Conservation (phyloP, 2,329 filamentous ascomycete species). For the Sarocladium oryzae region DNA sequence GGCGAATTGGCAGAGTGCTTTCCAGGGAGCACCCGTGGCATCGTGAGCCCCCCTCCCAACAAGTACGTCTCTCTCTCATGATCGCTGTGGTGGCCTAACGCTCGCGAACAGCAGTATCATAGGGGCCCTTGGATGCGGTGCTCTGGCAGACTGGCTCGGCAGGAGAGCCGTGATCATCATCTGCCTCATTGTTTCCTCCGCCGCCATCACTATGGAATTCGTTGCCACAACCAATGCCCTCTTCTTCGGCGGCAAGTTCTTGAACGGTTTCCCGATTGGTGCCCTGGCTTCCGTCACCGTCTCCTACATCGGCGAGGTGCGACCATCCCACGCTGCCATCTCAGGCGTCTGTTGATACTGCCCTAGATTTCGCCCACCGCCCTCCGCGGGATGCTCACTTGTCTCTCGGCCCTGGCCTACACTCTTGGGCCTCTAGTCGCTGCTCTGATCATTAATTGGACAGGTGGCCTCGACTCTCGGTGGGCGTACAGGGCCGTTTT, state of each 20-base stretch:
- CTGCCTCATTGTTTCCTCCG: slow-evolving; percentile 28
- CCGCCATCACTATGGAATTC: slow-evolving; percentile 33
- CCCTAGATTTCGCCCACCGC: background rate
- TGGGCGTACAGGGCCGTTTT: slow-evolving; percentile 29
- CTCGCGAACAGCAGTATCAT: slow-evolving; percentile 17
- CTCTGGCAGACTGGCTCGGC: slow-evolving; percentile 30
- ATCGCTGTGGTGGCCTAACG: background rate
- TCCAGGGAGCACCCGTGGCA: slow-evolving; percentile 34
- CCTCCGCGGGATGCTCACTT: slow-evolving; percentile 18
- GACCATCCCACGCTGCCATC: no score
- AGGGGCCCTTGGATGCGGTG: slow-evolving; percentile 26
- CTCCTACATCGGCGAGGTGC: slow-evolving; percentile 23
- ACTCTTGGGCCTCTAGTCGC: slow-evolving; percentile 25
- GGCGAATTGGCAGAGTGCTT: slow-evolving; percentile 37
- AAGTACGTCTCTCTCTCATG: background rate
- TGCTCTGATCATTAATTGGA: slow-evolving; percentile 26
- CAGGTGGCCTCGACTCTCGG: slow-evolving; percentile 18
- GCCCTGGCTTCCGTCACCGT: slow-evolving; percentile 20
- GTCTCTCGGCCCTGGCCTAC: slow-evolving; percentile 22
- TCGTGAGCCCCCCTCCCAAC: slow-evolving; percentile 17
- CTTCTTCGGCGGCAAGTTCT: slow-evolving; percentile 35
- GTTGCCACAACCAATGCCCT: slow-evolving; percentile 31
- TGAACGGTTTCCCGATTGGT: slow-evolving; percentile 32
- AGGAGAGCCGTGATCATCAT: slow-evolving; percentile 26
- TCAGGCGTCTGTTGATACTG: no score